Base-by-base conservation (phyloP, 192 early-diverging fungal species). In the Lobosporangium transversale region DNA sequence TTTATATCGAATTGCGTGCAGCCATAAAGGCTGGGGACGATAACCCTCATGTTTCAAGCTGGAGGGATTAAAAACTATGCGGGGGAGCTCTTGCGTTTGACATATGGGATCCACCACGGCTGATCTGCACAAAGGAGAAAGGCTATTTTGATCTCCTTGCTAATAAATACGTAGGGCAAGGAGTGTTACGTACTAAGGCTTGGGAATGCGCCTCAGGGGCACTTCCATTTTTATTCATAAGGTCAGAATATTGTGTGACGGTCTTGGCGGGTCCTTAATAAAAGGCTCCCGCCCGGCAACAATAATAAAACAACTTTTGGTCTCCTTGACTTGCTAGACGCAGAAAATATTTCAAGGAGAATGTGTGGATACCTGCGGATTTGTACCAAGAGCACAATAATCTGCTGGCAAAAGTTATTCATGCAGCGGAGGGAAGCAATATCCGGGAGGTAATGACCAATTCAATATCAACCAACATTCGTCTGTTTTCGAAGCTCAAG, bases 381-480 rank as follows among this genome's bases (percentile, higher is more conserved):
- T n/a, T n/a, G n/a, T n/a, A n/a, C n/a, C n/a, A n/a, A n/a, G n/a
- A n/a, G n/a, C n/a, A n/a, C n/a, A n/a, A n/a, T n/a, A n/a, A n/a
- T n/a, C n/a, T n/a, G n/a, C n/a, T n/a, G 23, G 58, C 26, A 4
- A 67, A 67, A 40, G 30, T n/a, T 26, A 18, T 48, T 17, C 27
- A 67, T 52, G 1, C 62, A 4, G 50, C 42, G 14, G 51, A 65
- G 33, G n/a, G n/a, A n/a, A n/a, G 42, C 35, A 47, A 49, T 20
- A 53, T 10, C 21, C 10, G 4, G 51, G 27, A 29, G 30, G 6
- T 5, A 8, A 31, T 53, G n/a, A n/a, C n/a, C n/a, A n/a, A n/a
- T n/a, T n/a, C n/a, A n/a, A n/a, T n/a, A n/a, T n/a, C n/a, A n/a
- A 56, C 87, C 2, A 82, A 83, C 20, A 81, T 88, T 20, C 71